A percentile compares a stretch with the other conserved stretches of the same genome.
Evolutionary conservation across 2,329 filamentous ascomycete genomes (phyloP).

Genomic region (Ceratocystis eucalypticola): DNA sequence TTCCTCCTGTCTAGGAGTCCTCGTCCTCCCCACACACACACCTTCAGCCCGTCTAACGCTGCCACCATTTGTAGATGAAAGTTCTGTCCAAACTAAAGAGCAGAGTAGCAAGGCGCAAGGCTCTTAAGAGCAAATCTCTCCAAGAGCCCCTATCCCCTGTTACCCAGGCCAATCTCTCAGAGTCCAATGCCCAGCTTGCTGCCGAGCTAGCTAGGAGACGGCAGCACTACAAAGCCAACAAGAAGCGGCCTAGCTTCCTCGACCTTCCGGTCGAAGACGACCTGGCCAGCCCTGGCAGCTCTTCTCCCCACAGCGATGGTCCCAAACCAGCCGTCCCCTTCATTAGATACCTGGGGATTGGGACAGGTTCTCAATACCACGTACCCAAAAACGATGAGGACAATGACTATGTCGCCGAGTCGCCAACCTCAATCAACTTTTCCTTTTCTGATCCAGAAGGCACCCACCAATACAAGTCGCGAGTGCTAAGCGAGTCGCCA

Average conservation of each 20-base stretch:
- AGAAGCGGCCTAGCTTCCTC: slow-evolving; percentile 15
- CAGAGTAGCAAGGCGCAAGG: slow-evolving; percentile 35
- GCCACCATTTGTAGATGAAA: slow-evolving; percentile 51
- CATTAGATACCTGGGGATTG: slow-evolving; percentile 59
- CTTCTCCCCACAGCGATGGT: not conserved
- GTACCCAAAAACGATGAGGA: slow-evolving; percentile 34
- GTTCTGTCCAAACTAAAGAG: slow-evolving; percentile 81
- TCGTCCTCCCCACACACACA: no score
- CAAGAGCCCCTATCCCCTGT: slow-evolving; percentile 9
- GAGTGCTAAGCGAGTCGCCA: not conserved
- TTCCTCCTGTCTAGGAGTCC: not conserved
- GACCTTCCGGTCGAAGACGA: slow-evolving; percentile 26
- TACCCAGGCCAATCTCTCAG: slow-evolving; percentile 15
- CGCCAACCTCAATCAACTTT: slow-evolving; percentile 69
- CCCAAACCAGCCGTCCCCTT: slow-evolving; percentile 26
- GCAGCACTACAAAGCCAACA: slow-evolving; percentile 12
- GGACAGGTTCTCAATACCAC: slow-evolving; percentile 36
- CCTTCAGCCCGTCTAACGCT: not conserved
- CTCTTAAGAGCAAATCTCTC: not conserved
- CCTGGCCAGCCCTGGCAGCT: slow-evolving; percentile 19
- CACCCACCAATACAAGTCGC: not conserved
- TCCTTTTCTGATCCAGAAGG: slow-evolving; percentile 58
- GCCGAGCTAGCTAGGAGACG: slow-evolving; percentile 11
- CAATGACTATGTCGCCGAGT: slow-evolving; percentile 41
- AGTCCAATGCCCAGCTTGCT: slow-evolving; percentile 12